Evolutionary conservation across 1,139 yeast genomes (phyloP), one percentile per base, ranked within the genome.

Genomic region (Tardiomyces blankii): DNA sequence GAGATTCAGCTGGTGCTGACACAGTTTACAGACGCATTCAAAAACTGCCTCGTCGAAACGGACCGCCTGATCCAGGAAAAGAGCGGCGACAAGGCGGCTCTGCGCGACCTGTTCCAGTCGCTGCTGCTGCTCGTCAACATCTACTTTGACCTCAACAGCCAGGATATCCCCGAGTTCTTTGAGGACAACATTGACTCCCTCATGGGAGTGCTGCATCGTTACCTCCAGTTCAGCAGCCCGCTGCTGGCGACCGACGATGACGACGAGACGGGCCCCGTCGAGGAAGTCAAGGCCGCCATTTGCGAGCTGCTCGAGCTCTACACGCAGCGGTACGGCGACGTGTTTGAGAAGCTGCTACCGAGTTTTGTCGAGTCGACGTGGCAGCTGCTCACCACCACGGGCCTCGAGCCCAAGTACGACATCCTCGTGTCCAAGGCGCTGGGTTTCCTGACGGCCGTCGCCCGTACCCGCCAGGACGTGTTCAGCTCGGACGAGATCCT

Each of bases 131-230:
- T 89, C 50, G 68, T 83, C 39, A 91, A 89, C 61, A 77, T 93
- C 41, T 93, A 85, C 63, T 87, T 80, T 60, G 99, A 93, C 63
- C 78, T 93, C 58, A 93, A 91, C 64, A 89, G 96, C 65, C 98
- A 93, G 66, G 98, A 93, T 66, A 82, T 93, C 46, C 98, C 99
- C 2, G 98, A 89, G 64, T 91, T 89, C 62, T 93, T 93, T 61
- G 99, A 93, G 66, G 98, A 93, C 64, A 78, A 93, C 62, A 67
- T 91, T 68, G 69, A 74, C 44, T 70, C 69, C 30, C 88, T 95
- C 47, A 85, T 93, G 93, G 73, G 72, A 11, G 75, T 89, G 35
- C 72, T 89, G 59, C 94, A 86, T 62, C 84, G 83, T 63, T 91
- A 88, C 61, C 70, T 91, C 50, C 67, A 74, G 33, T 86, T 80